Percentiles rank a stretch among this genome's conserved stretches.
Evolutionary conservation across 768 basidiomycete genomes (phyloP).

Genomic region (Macrolepiota dolichaula): DNA sequence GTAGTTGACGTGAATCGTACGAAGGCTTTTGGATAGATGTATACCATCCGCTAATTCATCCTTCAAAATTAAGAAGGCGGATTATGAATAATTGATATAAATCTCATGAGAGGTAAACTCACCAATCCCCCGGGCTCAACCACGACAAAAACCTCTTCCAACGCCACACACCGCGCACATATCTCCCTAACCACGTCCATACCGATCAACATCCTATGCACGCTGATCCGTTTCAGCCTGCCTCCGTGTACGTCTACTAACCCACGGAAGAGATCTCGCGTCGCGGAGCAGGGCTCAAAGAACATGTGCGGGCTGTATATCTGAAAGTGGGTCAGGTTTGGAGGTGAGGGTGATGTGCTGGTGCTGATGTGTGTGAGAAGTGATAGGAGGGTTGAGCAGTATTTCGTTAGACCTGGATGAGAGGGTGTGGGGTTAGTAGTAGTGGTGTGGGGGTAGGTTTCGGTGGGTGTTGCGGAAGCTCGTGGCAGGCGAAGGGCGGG

Average conservation of each 20-base stretch:
- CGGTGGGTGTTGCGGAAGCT: neutral
- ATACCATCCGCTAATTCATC: slow-evolving; percentile 38
- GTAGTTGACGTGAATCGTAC: slow-evolving; percentile 61
- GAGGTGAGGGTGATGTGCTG: slow-evolving; percentile 21
- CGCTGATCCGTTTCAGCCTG: slow-evolving; percentile 53
- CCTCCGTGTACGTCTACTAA: slow-evolving; percentile 49
- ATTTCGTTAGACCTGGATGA: neutral
- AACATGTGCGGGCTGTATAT: slow-evolving; percentile 48
- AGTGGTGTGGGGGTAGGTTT: too few species aligned
- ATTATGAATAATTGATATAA: neutral
- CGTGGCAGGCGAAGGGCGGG: neutral
- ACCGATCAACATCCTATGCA: slow-evolving; percentile 60
- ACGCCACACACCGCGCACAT: slow-evolving; percentile 46
- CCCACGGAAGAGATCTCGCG: slow-evolving; percentile 46
- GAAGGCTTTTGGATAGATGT: slow-evolving; percentile 41
- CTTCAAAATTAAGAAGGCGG: slow-evolving; percentile 30
- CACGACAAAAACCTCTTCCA: slow-evolving; percentile 67
- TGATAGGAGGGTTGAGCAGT: neutral
- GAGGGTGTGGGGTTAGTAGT: neutral
- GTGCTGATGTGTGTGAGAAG: slow-evolving; percentile 42
- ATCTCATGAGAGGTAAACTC: slow-evolving; percentile 13
- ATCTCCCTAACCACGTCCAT: slow-evolving; percentile 47
- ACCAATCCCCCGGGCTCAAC: slow-evolving; percentile 47
- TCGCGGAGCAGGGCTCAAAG: slow-evolving; percentile 31
- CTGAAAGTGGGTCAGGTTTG: slow-evolving; percentile 45